Evolutionary conservation across 495 filamentous ascomycete genomes (phyloP).

Genomic region (Recurvomyces mirabilis): DNA sequence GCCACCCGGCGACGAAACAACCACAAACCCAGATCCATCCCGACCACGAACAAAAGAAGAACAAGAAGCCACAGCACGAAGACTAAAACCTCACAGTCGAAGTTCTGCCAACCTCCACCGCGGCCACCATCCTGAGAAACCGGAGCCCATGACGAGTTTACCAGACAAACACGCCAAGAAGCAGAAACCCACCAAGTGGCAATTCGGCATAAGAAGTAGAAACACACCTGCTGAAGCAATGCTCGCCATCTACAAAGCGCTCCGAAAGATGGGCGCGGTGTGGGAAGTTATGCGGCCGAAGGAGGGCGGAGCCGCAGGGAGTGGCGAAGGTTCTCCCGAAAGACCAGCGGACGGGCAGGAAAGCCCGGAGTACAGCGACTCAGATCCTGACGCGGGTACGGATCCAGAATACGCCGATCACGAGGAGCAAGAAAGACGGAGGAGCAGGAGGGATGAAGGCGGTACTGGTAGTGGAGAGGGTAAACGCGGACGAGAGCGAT

Average conservation of each 20-base stretch:
- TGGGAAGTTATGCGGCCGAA: slow-evolving; percentile 55
- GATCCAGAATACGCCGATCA: slow-evolving; percentile 18
- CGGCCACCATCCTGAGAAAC: slow-evolving; percentile 52
- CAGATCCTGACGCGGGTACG: slow-evolving; percentile 23
- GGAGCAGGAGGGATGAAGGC: background rate
- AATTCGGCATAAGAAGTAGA: slow-evolving; percentile 89
- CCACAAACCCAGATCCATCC: background rate
- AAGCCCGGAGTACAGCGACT: slow-evolving; percentile 20
- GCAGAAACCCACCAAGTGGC: slow-evolving; percentile 70
- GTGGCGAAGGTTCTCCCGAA: slow-evolving; percentile 23
- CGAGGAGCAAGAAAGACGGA: slow-evolving; percentile 12
- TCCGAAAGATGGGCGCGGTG: slow-evolving; percentile 72
- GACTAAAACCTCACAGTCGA: slow-evolving; percentile 56
- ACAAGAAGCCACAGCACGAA: slow-evolving; percentile 60
- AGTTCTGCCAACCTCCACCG: slow-evolving; percentile 53
- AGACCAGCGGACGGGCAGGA: slow-evolving; percentile 13
- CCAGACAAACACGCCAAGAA: slow-evolving; percentile 32
- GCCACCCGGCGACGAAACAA: background rate
- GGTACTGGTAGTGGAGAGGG: background rate
- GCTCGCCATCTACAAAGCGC: slow-evolving; percentile 82
- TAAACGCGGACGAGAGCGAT: slow-evolving; percentile 17
- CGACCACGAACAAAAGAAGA: slow-evolving; percentile 42
- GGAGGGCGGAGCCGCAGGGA: slow-evolving; percentile 14
- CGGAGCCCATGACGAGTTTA: slow-evolving; percentile 44
- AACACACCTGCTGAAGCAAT: slow-evolving; percentile 92